phyloP scores from a whole-genome alignment of 2,329 filamentous ascomycete species.

The Escovopsis weberi region DNA sequence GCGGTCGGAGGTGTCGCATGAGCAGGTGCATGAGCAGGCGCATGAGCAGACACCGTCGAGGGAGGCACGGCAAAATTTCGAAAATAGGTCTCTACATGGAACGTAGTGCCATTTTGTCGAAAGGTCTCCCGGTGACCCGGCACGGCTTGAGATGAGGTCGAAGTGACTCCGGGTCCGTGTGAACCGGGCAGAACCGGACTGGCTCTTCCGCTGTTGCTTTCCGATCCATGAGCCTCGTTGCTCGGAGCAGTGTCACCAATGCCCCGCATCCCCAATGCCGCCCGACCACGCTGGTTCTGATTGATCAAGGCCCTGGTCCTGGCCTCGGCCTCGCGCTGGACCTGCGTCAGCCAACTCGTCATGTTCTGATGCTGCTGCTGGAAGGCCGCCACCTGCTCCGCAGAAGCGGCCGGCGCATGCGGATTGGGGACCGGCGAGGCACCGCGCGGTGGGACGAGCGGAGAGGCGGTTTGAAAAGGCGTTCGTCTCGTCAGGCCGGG shows the following conservation, averaged over 20 bases:
- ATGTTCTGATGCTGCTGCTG: constrained; percentile 28
- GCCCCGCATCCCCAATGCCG: constrained; percentile 26
- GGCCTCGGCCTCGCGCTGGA: constrained; percentile 31
- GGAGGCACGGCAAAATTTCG: too few species aligned
- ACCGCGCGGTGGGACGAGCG: constrained; percentile 16
- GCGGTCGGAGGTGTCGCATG: too few species aligned
- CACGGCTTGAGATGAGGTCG: too few species aligned
- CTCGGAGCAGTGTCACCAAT: constrained; percentile 19
- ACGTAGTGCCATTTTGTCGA: constrained; percentile 19
- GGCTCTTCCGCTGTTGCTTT: constrained; percentile 12
- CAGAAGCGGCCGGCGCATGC: constrained; percentile 9
- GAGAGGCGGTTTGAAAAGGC: constrained; percentile 13
- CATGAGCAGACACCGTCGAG: too few species aligned
- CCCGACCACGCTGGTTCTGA: constrained; percentile 28
- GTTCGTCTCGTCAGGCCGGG: constrained; percentile 16
- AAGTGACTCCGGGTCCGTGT: constrained; percentile 14
- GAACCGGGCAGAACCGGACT: constrained; percentile 8
- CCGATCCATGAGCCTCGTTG: constrained; percentile 8
- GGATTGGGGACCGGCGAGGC: constrained; percentile 15
- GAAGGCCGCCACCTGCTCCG: constrained; percentile 17
- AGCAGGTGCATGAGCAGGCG: too few species aligned
- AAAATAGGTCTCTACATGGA: constrained; percentile 18
- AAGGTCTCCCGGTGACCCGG: constrained; percentile 15
- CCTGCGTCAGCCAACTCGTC: constrained; percentile 30
- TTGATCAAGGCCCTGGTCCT: constrained; percentile 26